phyloP scores from a whole-genome alignment of 805 yeast genomes.

The Cyberlindnera bimundalis region DNA sequence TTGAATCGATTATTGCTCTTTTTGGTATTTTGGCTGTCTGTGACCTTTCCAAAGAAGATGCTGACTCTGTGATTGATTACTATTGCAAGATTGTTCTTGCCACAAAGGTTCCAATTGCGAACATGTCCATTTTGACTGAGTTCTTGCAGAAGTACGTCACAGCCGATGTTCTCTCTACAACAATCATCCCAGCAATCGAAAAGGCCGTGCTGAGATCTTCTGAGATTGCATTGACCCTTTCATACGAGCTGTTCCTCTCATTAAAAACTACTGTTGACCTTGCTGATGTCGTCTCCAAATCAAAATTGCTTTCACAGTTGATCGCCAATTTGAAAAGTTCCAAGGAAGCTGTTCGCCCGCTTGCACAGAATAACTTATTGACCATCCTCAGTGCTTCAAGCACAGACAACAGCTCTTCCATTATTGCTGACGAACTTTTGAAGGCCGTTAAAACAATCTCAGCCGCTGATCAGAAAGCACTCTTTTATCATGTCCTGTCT shows the following conservation, averaged over 20 bases:
- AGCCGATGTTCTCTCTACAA: slow-evolving; percentile 34
- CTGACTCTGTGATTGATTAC: slow-evolving; percentile 23
- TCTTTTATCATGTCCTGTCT: slow-evolving; percentile 45
- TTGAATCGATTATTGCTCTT: slow-evolving; percentile 34
- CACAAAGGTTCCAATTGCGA: slow-evolving; percentile 41
- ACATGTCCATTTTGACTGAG: slow-evolving; percentile 38
- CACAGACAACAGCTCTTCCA: slow-evolving; percentile 29
- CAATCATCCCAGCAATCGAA: slow-evolving; percentile 60
- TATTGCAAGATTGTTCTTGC: slow-evolving; percentile 42
- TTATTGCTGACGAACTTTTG: slow-evolving; percentile 49
- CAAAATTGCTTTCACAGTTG: slow-evolving; percentile 50
- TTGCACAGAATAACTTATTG: slow-evolving; percentile 20
- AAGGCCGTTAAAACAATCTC: slow-evolving; percentile 56
- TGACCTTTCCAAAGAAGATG: slow-evolving; percentile 23
- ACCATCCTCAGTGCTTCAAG: slow-evolving; percentile 36
- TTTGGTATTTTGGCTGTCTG: slow-evolving; percentile 34
- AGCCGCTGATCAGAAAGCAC: slow-evolving; percentile 60
- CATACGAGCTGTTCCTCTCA: slow-evolving; percentile 45
- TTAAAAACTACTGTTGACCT: slow-evolving; percentile 37
- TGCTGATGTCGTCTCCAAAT: slow-evolving; percentile 36
- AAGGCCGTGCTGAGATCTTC: slow-evolving; percentile 77
- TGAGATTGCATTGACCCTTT: slow-evolving; percentile 59
- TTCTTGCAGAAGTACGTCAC: slow-evolving; percentile 43
- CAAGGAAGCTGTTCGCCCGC: slow-evolving; percentile 56
- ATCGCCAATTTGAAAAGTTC: slow-evolving; percentile 62